Evolutionary conservation across 2,329 filamentous ascomycete genomes (phyloP).

Genomic region (Diaporthe ilicicola): DNA sequence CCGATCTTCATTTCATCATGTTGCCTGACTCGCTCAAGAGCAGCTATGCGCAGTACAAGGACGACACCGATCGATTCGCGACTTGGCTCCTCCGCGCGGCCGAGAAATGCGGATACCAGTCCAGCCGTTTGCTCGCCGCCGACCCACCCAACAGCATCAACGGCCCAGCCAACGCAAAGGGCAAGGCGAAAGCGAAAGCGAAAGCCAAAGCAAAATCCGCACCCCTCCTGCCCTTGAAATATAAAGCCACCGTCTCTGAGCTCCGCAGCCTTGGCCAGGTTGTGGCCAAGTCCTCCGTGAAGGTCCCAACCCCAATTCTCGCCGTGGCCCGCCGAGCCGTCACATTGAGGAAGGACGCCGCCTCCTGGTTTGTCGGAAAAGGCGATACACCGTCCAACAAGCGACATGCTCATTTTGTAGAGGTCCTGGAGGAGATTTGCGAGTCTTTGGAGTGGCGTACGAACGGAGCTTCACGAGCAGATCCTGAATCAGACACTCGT

Average conservation of each 20-base stretch:
- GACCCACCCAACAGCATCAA: neutral
- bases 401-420: neutral
- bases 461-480: neutral
- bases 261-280: neutral
- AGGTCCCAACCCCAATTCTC: neutral
- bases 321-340: conserved; percentile 4
- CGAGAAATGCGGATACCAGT: neutral
- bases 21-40: neutral
- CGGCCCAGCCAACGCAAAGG: neutral
- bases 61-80: conserved; percentile 8
- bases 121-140: neutral
- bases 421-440: conserved; percentile 2
- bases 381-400: neutral
- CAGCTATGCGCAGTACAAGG: conserved; percentile 7
- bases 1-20: neutral
- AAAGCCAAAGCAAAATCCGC: neutral
- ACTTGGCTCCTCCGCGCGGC: conserved; percentile 7
- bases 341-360: neutral
- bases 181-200: neutral
- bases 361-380: neutral
- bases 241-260: neutral
- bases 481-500: neutral
- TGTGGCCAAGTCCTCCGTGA: conserved; percentile 3
- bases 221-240: neutral
- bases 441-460: neutral